phyloP scores from a whole-genome alignment of 129 eudicot genomes.

The Ambrosia trifida region DNA sequence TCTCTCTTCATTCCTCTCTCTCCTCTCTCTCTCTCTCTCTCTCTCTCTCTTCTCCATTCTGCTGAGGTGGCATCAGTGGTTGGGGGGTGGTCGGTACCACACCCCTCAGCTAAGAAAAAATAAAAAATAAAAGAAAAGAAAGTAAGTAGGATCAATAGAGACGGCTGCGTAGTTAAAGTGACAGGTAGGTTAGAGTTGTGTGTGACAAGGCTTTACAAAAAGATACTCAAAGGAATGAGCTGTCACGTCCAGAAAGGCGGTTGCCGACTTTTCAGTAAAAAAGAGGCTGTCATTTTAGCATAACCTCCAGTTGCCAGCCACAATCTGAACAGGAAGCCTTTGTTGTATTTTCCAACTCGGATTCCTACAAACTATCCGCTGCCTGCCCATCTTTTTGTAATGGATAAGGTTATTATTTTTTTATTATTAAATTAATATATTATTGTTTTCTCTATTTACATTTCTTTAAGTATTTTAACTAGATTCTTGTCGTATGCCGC shows the following conservation, averaged over 20 bases:
- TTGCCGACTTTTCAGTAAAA: conserved; percentile 31
- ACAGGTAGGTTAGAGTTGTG: conserved; percentile 23
- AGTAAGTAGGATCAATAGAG: background rate
- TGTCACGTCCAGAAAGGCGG: conserved; percentile 39
- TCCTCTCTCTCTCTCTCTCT: too few relatives aligned
- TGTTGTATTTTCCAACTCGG: conserved; percentile 36
- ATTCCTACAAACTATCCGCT: conserved; percentile 23
- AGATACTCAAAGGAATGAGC: conserved; percentile 12
- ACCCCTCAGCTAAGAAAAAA: too few relatives aligned
- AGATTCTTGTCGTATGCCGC: too few relatives aligned
- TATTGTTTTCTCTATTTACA: background rate
- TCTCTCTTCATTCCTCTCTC: too few relatives aligned
- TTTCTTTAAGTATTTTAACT: background rate
- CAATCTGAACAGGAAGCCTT: conserved; percentile 25
- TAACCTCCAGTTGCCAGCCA: conserved; percentile 32
- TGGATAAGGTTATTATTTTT: conserved; percentile 23
- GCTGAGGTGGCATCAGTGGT: too few relatives aligned
- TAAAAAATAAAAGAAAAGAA: background rate
- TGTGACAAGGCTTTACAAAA: conserved; percentile 30
- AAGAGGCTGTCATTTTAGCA: conserved; percentile 25
- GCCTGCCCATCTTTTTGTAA: conserved; percentile 26
- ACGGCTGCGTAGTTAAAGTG: conserved; percentile 33
- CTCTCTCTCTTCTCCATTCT: too few relatives aligned
- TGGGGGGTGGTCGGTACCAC: too few relatives aligned
- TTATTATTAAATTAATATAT: background rate